A percentile compares a stretch with the other conserved stretches of the same genome.
Evolutionary conservation across 768 basidiomycete genomes (phyloP).

Genomic region (Chalciporus piperatus): DNA sequence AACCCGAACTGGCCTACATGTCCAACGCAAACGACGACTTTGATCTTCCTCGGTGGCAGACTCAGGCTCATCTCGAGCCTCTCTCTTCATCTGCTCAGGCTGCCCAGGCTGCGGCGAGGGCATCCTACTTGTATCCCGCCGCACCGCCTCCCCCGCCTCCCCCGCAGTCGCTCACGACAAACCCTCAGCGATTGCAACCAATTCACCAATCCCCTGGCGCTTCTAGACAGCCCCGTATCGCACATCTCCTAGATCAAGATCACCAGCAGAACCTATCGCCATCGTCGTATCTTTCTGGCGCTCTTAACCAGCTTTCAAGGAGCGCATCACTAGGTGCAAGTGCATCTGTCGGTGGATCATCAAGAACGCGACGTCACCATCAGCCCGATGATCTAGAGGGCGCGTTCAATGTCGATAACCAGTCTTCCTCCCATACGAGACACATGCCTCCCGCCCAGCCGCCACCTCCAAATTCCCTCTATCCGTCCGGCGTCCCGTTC

Average conservation of each 20-base stretch:
- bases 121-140: conserved; percentile 52
- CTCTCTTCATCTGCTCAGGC: conserved; percentile 61
- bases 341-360: conserved; percentile 37
- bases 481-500: conserved; percentile 56
- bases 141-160: conserved; percentile 46
- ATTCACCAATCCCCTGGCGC: conserved; percentile 46
- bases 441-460: conserved; percentile 34
- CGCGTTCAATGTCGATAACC: conserved; percentile 39
- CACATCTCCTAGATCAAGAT: conserved; percentile 68
- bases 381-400: conserved; percentile 67
- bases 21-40: conserved; percentile 78
- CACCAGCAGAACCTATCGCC: conserved; percentile 43
- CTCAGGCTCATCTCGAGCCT: conserved; percentile 42
- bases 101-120: conserved; percentile 43
- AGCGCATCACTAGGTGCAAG: conserved; percentile 62
- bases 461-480: conserved; percentile 47
- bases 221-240: conserved; percentile 58
- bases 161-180: conserved; percentile 39
- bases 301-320: conserved; percentile 55
- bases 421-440: conserved; percentile 17
- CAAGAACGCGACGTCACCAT: conserved; percentile 62
- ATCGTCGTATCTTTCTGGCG: conserved; percentile 48
- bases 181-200: conserved; percentile 48
- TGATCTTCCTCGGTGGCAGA: conserved; percentile 62
- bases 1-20: conserved; percentile 74